phyloP scores from a whole-genome alignment of 345 rosid species.

The Cardamine chenopodiifolia region DNA sequence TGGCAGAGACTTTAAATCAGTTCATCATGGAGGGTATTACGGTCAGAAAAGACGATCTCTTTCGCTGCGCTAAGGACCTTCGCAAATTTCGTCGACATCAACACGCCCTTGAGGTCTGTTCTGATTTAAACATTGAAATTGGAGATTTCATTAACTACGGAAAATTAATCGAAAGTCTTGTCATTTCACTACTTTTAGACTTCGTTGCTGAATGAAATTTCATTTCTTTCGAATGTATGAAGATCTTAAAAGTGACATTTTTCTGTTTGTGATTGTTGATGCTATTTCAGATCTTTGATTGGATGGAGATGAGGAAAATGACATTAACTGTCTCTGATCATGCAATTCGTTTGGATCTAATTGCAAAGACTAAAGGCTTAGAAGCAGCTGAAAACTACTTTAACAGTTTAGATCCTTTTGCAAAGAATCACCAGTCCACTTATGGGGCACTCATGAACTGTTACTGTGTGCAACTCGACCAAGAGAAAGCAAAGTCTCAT shows the following conservation, averaged over 20 bases:
- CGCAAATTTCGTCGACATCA: constrained; percentile 60
- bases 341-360: constrained; percentile 64
- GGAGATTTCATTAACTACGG: too few relatives aligned
- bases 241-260: background rate
- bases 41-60: constrained; percentile 50
- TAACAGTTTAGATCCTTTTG: constrained; percentile 42
- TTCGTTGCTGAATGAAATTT: background rate
- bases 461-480: constrained; percentile 56
- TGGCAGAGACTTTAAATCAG: constrained; percentile 58
- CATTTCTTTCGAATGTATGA: background rate
- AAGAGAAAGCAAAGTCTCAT: constrained; percentile 59
- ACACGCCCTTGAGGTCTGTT: constrained; percentile 71
- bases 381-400: constrained; percentile 67
- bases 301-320: constrained; percentile 85
- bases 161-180: too few relatives aligned
- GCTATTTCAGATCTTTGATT: constrained; percentile 55
- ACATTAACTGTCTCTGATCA: constrained; percentile 47
- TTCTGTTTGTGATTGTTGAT: background rate
- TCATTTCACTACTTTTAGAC: background rate
- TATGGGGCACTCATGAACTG: constrained; percentile 69
- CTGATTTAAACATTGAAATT: too few relatives aligned
- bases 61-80: constrained; percentile 52
- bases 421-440: constrained; percentile 46
- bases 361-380: constrained; percentile 61
- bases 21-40: constrained; percentile 59